Percentiles rank a stretch among this genome's conserved stretches.
Conservation (phyloP, 2,329 filamentous ascomycete genomes). For the Ophiostoma ips region DNA sequence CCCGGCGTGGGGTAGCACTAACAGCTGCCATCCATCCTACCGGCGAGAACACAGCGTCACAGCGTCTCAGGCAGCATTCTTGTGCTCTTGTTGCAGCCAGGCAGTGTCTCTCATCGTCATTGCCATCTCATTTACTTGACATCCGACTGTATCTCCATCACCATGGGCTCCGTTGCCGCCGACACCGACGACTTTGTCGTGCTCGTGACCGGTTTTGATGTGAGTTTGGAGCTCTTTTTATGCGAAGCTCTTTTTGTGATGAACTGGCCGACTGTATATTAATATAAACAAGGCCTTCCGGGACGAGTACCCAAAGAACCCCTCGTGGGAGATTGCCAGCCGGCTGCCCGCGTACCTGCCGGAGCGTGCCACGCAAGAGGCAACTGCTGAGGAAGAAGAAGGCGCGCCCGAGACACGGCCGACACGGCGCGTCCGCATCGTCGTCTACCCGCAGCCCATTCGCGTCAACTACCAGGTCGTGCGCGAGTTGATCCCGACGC, state of each 20-base stretch:
- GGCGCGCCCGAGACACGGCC: slow-evolving; percentile 24
- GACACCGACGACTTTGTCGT: slow-evolving; percentile 38
- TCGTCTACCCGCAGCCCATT: slow-evolving; percentile 52
- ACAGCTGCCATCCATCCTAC: not conserved
- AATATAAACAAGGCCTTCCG: slow-evolving; percentile 53
- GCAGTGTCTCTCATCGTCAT: not conserved
- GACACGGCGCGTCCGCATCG: slow-evolving; percentile 38
- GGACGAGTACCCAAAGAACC: slow-evolving; percentile 56
- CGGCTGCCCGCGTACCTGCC: slow-evolving; percentile 53
- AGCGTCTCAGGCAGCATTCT: too few species aligned
- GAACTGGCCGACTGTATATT: not conserved
- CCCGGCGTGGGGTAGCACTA: not conserved
- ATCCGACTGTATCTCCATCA: not conserved
- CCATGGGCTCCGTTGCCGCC: slow-evolving; percentile 18
- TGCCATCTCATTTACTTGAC: not conserved
- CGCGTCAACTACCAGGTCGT: slow-evolving; percentile 59
- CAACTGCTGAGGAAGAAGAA: too few species aligned
- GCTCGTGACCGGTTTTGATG: slow-evolving; percentile 47
- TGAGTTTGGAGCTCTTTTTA: too few species aligned
- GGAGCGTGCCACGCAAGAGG: not conserved
- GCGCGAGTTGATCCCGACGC: slow-evolving; percentile 44
- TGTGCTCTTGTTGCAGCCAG: too few species aligned
- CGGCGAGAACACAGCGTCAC: too few species aligned
- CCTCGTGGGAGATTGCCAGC: slow-evolving; percentile 65
- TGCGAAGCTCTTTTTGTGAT: too few species aligned